These are phyloP conservation scores for Laguncularia racemosa DNA, from an alignment of 345 rosid species.

Conservation along the genomic window DNA sequence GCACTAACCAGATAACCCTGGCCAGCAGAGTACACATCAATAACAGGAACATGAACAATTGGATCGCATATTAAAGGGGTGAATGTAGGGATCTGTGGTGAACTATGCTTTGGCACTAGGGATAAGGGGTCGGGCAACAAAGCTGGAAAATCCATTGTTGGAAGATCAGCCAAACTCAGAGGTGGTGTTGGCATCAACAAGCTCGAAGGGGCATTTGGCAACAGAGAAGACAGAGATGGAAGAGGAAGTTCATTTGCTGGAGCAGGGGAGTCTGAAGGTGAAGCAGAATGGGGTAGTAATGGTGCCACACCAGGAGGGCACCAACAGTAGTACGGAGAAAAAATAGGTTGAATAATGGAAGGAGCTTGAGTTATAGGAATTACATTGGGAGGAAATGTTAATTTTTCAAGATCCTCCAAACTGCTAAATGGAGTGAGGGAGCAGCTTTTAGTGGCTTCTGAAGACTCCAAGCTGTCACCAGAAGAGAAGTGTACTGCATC, in stretches of 20 bases:
- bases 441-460: conserved; percentile 14
- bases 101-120: conserved; percentile 40
- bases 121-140: conserved; percentile 53
- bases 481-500: conserved; percentile 22
- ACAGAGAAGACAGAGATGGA: conserved; percentile 60
- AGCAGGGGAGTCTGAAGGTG: conserved; percentile 28
- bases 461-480: conserved; percentile 20
- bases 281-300: conserved; percentile 27
- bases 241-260: conserved; percentile 29
- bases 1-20: conserved; percentile 91
- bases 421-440: conserved; percentile 16
- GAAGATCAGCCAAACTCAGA: conserved; percentile 26
- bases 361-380: conserved; percentile 31
- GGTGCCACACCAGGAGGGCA: conserved; percentile 58
- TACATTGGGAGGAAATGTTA: conserved; percentile 22
- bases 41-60: conserved; percentile 82
- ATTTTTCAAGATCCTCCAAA: conserved; percentile 36
- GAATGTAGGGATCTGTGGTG: conserved; percentile 70
- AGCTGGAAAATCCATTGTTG: conserved; percentile 42
- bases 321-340: conserved; percentile 90
- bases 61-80: conserved; percentile 89
- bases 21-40: conserved; percentile 90
- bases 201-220: conserved; percentile 39
- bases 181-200: conserved; percentile 42
- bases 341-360: conserved; percentile 34